Percentiles rank a stretch among this genome's conserved stretches.
Evolutionary conservation across 805 yeast genomes (phyloP).

Genomic region (Priceomyces haplophilus): DNA sequence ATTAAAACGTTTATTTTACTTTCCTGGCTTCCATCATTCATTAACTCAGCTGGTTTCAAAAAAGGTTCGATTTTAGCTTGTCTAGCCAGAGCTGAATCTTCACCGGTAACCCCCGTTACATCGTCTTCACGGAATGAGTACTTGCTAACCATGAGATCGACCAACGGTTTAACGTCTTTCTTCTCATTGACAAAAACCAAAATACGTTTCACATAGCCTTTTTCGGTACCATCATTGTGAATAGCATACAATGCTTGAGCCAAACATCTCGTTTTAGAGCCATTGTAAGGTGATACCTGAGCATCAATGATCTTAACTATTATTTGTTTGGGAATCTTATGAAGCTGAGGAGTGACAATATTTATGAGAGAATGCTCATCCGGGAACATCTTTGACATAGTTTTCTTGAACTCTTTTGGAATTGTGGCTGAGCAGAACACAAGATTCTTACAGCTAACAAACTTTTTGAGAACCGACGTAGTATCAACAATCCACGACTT

Average conservation of each 20-base stretch:
- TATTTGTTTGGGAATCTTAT: conserved; percentile 75
- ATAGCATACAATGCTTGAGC: conserved; percentile 89
- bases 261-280: conserved; percentile 77
- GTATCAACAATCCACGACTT: conserved; percentile 72
- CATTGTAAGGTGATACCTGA: conserved; percentile 72
- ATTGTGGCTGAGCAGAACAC: conserved; percentile 89
- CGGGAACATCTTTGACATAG: conserved; percentile 61
- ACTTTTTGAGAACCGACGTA: conserved; percentile 50
- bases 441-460: conserved; percentile 53
- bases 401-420: conserved; percentile 69
- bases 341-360: conserved; percentile 77
- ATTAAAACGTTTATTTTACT: conserved; percentile 63
- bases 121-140: conserved; percentile 39
- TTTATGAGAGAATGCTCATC: conserved; percentile 46
- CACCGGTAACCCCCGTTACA: conserved; percentile 65
- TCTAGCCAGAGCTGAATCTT: conserved; percentile 61
- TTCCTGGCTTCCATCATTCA: conserved; percentile 30
- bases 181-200: conserved; percentile 82
- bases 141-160: conserved; percentile 46
- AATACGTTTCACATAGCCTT: conserved; percentile 70
- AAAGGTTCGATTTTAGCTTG: conserved; percentile 56
- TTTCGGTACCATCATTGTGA: conserved; percentile 77
- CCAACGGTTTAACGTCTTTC: conserved; percentile 58
- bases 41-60: conserved; percentile 52
- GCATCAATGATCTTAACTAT: conserved; percentile 76